Evolutionary conservation across 78 protist species (phyloP).

Genomic region (Ministeria vibrans): DNA sequence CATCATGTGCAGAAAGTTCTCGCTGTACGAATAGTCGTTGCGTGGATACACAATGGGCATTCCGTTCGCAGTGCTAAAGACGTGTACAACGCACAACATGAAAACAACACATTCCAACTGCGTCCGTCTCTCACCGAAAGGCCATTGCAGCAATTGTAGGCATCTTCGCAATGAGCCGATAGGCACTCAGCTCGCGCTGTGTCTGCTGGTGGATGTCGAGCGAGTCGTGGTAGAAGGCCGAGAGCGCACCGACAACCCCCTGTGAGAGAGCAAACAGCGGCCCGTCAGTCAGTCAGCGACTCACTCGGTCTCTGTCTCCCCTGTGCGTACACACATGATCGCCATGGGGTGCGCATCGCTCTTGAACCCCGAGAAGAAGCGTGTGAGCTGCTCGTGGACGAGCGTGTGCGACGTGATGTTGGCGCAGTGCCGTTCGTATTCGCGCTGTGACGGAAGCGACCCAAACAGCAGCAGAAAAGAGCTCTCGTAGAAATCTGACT

Average conservation of each 20-base stretch:
- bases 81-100: neutral
- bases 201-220: neutral
- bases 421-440: neutral
- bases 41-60: constrained; percentile 40
- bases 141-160: constrained; percentile 74
- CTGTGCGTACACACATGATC: neutral
- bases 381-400: constrained; percentile 15
- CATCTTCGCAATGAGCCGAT: constrained; percentile 57
- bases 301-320: neutral
- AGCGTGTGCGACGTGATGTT: neutral
- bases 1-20: constrained; percentile 59
- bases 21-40: constrained; percentile 35
- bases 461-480: constrained; percentile 45
- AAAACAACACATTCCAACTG: no score
- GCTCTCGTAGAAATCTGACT: constrained; percentile 42
- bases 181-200: constrained; percentile 30
- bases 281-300: neutral
- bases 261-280: no score
- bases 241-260: neutral
- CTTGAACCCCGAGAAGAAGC: neutral
- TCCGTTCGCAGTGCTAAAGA: neutral
- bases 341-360: constrained; percentile 56
- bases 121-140: constrained; percentile 57
- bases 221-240: constrained; percentile 31
- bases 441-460: constrained; percentile 29